Conservation (phyloP, 2,329 filamentous ascomycete species). For the Nemania diffusa region DNA sequence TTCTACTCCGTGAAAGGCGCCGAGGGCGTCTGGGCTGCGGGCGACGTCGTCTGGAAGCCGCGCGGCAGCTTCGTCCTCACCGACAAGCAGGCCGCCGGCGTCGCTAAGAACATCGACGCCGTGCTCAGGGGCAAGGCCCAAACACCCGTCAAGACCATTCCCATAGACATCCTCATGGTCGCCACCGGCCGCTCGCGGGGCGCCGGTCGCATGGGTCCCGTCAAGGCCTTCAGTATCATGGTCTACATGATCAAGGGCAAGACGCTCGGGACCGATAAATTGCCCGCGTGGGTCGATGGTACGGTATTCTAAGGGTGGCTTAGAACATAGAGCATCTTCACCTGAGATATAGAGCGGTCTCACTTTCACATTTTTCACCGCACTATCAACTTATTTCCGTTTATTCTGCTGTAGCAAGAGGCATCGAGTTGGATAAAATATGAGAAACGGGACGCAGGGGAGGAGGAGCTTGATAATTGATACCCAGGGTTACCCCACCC, state of each 20-base stretch:
- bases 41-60: slow-evolving; percentile 63
- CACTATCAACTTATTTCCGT: not conserved
- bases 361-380: too few species aligned
- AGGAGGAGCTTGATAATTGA: slow-evolving; percentile 24
- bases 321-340: too few species aligned
- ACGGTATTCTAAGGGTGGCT: slow-evolving; percentile 55
- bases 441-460: not conserved
- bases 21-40: slow-evolving; percentile 62
- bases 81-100: slow-evolving; percentile 64
- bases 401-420: slow-evolving; percentile 2
- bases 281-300: slow-evolving; percentile 60
- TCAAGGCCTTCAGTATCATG: slow-evolving; percentile 62
- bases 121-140: slow-evolving; percentile 58
- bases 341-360: too few species aligned
- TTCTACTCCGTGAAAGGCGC: slow-evolving; percentile 59
- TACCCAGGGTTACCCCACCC: slow-evolving; percentile 30
- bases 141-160: slow-evolving; percentile 57
- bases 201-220: slow-evolving; percentile 58
- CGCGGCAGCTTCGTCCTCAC: slow-evolving; percentile 56
- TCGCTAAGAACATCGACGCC: slow-evolving; percentile 65
- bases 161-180: slow-evolving; percentile 61
- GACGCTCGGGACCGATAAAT: slow-evolving; percentile 58
- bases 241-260: slow-evolving; percentile 64
- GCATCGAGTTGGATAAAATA: not conserved
- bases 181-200: slow-evolving; percentile 62